A percentile compares a stretch with the other conserved stretches of the same genome.
phyloP scores from a whole-genome alignment of 176 grass and related monocot species.

The Themeda triandra region DNA sequence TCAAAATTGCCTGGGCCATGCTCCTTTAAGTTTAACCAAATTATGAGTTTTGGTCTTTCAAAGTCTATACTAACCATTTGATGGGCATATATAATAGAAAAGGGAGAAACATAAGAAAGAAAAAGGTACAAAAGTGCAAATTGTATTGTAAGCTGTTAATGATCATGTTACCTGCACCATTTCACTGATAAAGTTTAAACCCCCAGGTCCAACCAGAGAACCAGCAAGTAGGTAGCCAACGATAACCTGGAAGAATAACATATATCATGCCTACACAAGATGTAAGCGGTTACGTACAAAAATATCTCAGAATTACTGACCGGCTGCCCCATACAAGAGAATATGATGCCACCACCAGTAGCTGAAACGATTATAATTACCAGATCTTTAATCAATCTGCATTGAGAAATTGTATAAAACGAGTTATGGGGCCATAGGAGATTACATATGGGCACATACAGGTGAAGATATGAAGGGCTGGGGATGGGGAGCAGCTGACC shows the following conservation, averaged over 20 bases:
- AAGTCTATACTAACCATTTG: not conserved
- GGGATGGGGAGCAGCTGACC: constrained; percentile 31
- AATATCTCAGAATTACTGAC: constrained; percentile 53
- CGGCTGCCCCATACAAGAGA: constrained; percentile 90
- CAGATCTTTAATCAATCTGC: constrained; percentile 99
- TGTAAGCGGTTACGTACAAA: not conserved
- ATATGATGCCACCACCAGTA: constrained; percentile 81
- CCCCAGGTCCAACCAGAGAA: constrained; percentile 92
- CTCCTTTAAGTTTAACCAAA: constrained; percentile 11
- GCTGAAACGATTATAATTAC: constrained; percentile 96
- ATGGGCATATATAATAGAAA: not conserved
- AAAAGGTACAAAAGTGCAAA: not conserved
- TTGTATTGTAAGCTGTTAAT: not conserved
- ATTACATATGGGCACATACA: constrained; percentile 29
- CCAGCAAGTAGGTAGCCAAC: constrained; percentile 99
- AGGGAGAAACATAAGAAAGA: not conserved
- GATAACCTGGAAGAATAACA: constrained; percentile 66
- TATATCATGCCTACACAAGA: constrained; percentile 24
- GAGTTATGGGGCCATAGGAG: not conserved
- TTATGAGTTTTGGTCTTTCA: constrained; percentile 1
- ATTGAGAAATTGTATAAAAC: constrained; percentile 15
- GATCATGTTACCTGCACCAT: constrained; percentile 85
- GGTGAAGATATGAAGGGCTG: not conserved
- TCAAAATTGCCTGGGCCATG: not conserved
- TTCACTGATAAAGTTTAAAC: constrained; percentile 86